Evolutionary conservation across 2,329 filamentous ascomycete genomes (phyloP).

Genomic region (Sporothrix schenckii): DNA sequence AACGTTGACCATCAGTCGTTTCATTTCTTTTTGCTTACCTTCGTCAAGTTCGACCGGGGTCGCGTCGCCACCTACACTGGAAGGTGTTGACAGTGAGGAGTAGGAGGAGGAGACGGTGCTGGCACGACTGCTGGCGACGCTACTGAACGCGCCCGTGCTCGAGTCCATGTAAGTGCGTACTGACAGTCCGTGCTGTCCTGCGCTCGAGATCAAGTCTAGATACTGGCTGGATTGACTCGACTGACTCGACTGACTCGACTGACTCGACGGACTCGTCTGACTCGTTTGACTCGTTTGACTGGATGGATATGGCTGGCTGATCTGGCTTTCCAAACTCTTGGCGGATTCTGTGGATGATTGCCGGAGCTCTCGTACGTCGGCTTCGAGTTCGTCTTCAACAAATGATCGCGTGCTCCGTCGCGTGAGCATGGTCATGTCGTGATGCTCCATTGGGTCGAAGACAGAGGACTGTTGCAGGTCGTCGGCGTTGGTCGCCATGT

Average conservation of each 20-base stretch:
- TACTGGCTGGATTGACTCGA: not conserved
- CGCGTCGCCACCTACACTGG: not conserved
- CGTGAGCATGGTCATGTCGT: conserved; percentile 32
- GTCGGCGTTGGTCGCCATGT: not conserved
- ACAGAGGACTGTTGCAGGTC: not conserved
- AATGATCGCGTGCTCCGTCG: conserved; percentile 35
- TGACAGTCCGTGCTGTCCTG: not conserved
- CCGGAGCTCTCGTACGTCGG: conserved; percentile 32
- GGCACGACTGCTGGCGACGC: conserved; percentile 31
- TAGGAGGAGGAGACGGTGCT: conserved; percentile 30
- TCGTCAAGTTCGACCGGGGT: conserved; percentile 1
- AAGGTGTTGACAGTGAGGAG: conserved; percentile 27
- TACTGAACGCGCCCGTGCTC: not conserved
- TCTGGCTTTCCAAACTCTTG: conserved; percentile 8
- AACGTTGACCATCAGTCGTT: not conserved
- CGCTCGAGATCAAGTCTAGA: conserved; percentile 3
- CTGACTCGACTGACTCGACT: not conserved
- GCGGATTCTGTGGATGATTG: conserved; percentile 14
- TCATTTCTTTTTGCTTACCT: conserved; percentile 15
- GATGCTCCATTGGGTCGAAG: not conserved
- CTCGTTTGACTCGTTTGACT: not conserved
- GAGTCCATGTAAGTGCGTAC: conserved; percentile 21
- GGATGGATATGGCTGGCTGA: not conserved
- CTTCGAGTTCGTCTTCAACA: conserved; percentile 34
- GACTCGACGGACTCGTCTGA: not conserved